Percentiles rank a stretch among this genome's conserved stretches.
phyloP scores from a whole-genome alignment of 768 basidiomycete species.

The Lentinula detonsa region DNA sequence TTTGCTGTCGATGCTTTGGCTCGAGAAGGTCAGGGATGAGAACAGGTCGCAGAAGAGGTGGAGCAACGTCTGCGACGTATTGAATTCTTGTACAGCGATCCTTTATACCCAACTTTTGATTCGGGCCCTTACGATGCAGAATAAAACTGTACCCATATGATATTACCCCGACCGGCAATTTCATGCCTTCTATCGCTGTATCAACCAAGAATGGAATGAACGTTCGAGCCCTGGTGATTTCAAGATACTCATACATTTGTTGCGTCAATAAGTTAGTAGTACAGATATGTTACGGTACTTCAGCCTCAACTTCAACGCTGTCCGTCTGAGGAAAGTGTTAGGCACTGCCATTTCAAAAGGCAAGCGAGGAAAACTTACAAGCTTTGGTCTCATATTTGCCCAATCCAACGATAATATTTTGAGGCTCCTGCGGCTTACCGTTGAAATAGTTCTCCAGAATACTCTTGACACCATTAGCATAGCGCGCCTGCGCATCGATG shows the following conservation, averaged over 20 bases:
- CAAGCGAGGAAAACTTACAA: conserved; percentile 21
- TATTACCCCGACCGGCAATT: too few relatives aligned
- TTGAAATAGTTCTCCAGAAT: conserved; percentile 70
- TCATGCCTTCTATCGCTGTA: too few relatives aligned
- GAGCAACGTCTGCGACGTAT: neutral
- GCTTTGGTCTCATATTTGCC: conserved; percentile 49
- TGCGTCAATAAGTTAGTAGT: too few relatives aligned
- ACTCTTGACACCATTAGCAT: conserved; percentile 64
- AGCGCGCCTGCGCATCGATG: conserved; percentile 83
- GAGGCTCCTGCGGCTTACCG: conserved; percentile 62
- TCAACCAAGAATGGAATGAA: too few relatives aligned
- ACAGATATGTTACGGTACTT: neutral
- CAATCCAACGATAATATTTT: conserved; percentile 75
- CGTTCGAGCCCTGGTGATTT: too few relatives aligned
- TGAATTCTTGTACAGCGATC: neutral
- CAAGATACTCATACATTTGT: too few relatives aligned
- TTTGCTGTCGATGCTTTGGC: conserved; percentile 45
- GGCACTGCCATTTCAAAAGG: neutral
- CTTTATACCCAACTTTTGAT: neutral
- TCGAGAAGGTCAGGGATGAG: conserved; percentile 21
- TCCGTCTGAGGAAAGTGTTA: neutral
- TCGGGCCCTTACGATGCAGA: too few relatives aligned
- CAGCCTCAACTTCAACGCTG: neutral
- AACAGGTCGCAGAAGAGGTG: neutral
- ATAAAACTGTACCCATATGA: too few relatives aligned